These are phyloP conservation scores for Wickerhamomyces sydowiorum DNA, from an alignment of 805 yeast genomes.

Conservation along the genomic window DNA sequence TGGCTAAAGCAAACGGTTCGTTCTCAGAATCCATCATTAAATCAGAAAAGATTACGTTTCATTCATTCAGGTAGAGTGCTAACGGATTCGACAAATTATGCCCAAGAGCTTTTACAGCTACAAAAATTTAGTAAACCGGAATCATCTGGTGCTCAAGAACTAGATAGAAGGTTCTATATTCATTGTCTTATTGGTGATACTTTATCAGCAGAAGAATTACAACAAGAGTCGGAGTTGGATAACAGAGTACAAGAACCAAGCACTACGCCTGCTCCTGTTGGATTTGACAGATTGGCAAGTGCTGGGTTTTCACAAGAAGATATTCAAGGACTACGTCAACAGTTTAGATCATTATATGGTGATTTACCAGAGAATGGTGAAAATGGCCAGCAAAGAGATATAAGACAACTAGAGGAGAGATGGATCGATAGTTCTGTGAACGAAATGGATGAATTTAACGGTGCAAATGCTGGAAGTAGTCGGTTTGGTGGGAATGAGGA, in stretches of 20 bases:
- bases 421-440: conserved; percentile 81
- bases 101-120: conserved; percentile 37
- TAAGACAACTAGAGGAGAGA: conserved; percentile 70
- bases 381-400: conserved; percentile 33
- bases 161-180: conserved; percentile 43
- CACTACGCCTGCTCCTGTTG: conserved; percentile 66
- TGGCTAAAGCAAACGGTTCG: conserved; percentile 41
- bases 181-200: conserved; percentile 78
- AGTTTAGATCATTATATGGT: conserved; percentile 68
- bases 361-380: conserved; percentile 22
- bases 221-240: conserved; percentile 55
- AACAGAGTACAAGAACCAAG: conserved; percentile 40
- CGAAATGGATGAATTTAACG: conserved; percentile 40
- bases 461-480: conserved; percentile 33
- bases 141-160: conserved; percentile 2
- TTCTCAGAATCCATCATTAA: conserved; percentile 14
- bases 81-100: conserved; percentile 49
- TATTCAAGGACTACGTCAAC: conserved; percentile 62
- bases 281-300: conserved; percentile 76
- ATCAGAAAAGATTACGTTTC: conserved; percentile 48
- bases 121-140: conserved; percentile 9
- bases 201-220: conserved; percentile 47
- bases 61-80: conserved; percentile 67
- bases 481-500: conserved; percentile 53
- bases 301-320: conserved; percentile 85